Percentiles rank a stretch among this genome's conserved stretches.
phyloP scores from a whole-genome alignment of 2,329 filamentous ascomycete genomes.

The Penicillium sp. region DNA sequence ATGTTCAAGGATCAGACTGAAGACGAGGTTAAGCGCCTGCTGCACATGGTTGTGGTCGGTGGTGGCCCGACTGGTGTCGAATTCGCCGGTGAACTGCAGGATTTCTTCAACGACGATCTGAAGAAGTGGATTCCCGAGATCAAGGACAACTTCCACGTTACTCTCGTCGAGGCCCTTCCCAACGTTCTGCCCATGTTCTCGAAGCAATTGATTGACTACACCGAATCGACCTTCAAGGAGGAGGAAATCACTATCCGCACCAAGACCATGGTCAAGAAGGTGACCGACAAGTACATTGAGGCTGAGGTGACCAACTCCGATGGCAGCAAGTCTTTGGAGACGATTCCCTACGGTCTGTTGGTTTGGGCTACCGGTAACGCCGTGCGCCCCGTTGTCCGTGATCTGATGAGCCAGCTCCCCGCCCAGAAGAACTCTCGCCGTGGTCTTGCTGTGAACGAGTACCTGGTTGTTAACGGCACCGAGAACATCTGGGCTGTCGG shows the following conservation, averaged over 20 bases:
- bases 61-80: slow-evolving; percentile 97
- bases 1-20: slow-evolving; percentile 93
- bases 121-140: slow-evolving; percentile 98
- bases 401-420: slow-evolving; percentile 88
- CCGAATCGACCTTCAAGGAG: slow-evolving; percentile 98
- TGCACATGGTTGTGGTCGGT: slow-evolving; percentile 96
- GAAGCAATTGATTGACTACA: slow-evolving; percentile 99
- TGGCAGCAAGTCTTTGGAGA: slow-evolving; percentile 77
- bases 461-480: slow-evolving; percentile 94
- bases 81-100: slow-evolving; percentile 96
- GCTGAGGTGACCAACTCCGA: slow-evolving; percentile 80
- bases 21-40: slow-evolving; percentile 87
- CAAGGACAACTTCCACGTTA: slow-evolving; percentile 92
- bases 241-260: slow-evolving; percentile 97
- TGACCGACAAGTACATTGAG: slow-evolving; percentile 90
- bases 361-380: slow-evolving; percentile 99
- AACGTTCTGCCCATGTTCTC: slow-evolving; percentile 96
- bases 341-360: slow-evolving; percentile 89
- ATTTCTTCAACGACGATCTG: slow-evolving; percentile 98
- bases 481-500: slow-evolving; percentile 98
- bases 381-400: slow-evolving; percentile 81
- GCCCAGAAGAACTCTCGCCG: slow-evolving; percentile 94
- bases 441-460: slow-evolving; percentile 96
- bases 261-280: slow-evolving; percentile 98
- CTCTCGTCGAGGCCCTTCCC: slow-evolving; percentile 93